These are phyloP conservation scores for Fusarium mundagurra DNA, from an alignment of 2,329 filamentous ascomycete genomes.

Conservation along the genomic window DNA sequence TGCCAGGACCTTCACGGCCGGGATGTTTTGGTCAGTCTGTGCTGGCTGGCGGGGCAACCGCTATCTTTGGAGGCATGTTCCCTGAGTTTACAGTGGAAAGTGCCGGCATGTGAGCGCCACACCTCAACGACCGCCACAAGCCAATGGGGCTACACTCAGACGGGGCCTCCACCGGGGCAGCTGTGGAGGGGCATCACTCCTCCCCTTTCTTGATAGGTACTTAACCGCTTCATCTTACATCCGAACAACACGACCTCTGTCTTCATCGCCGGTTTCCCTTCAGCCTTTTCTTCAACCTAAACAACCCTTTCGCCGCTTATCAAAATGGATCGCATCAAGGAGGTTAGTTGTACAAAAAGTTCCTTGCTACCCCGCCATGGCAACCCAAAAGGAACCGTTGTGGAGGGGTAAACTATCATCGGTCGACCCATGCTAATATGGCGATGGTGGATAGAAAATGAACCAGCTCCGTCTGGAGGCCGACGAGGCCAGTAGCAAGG, in stretches of 20 bases:
- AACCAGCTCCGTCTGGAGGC: constrained; percentile 92
- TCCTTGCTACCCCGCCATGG: constrained; percentile 45
- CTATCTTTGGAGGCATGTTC: constrained; percentile 1
- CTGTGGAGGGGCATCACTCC: constrained; percentile 51
- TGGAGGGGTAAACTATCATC: constrained; percentile 44
- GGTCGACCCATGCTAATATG: constrained; percentile 40
- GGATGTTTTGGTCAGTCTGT: constrained; percentile 39
- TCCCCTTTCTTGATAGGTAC: constrained; percentile 50
- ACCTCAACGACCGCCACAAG: constrained; percentile 44
- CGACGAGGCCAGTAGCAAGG: constrained; percentile 82
- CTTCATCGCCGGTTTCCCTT: constrained; percentile 40
- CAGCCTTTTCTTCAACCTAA: constrained; percentile 17
- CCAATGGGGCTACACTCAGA: constrained; percentile 40
- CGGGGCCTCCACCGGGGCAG: constrained; percentile 41
- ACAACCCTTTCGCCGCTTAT: constrained; percentile 16
- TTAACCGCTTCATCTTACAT: constrained; percentile 48
- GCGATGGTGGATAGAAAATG: constrained; percentile 76
- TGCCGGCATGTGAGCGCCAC: constrained; percentile 32
- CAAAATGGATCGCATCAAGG: constrained; percentile 89
- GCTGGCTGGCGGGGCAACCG: constrained; percentile 46
- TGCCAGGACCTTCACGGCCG: constrained; percentile 2
- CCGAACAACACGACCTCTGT: constrained; percentile 46
- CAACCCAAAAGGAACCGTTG: constrained; percentile 39
- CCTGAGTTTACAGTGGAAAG: constrained; percentile 15
- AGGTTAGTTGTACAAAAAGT: constrained; percentile 67